Percentiles rank a stretch among this genome's conserved stretches.
phyloP scores from a whole-genome alignment of 805 yeast genomes.

The Komagataella ulmi region DNA sequence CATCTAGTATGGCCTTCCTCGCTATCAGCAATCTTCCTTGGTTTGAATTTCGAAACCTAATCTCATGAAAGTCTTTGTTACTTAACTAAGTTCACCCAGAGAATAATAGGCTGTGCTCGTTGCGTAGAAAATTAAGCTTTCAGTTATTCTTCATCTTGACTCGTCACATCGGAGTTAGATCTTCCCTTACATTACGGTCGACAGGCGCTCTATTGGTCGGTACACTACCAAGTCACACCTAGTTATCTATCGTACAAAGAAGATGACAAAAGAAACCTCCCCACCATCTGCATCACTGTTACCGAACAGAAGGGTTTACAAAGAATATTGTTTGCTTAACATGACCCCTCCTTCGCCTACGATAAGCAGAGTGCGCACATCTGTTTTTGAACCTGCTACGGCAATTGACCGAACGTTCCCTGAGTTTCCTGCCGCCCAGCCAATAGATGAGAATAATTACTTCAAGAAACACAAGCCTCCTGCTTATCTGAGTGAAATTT shows the following conservation, averaged over 20 bases:
- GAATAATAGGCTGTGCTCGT: too few relatives aligned
- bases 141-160: neutral
- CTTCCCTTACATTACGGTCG: neutral
- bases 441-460: conserved; percentile 62
- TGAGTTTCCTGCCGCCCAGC: conserved; percentile 65
- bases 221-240: neutral
- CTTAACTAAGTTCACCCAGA: too few relatives aligned
- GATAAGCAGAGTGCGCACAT: conserved; percentile 34
- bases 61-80: too few relatives aligned
- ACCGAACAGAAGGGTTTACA: conserved; percentile 23
- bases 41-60: too few relatives aligned
- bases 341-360: conserved; percentile 8
- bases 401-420: conserved; percentile 76
- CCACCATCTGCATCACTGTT: conserved; percentile 21
- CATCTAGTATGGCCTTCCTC: too few relatives aligned
- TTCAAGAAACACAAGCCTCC: conserved; percentile 69
- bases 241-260: neutral
- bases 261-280: conserved; percentile 4
- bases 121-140: too few relatives aligned
- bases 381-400: conserved; percentile 50
- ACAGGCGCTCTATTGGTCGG: neutral
- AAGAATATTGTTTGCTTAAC: neutral
- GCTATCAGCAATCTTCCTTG: too few relatives aligned
- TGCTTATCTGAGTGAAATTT: conserved; percentile 49
- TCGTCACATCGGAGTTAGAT: neutral